A percentile compares a stretch with the other conserved stretches of the same genome.
phyloP scores from a whole-genome alignment of 257 asterid genomes.

The Solanum piurae region DNA sequence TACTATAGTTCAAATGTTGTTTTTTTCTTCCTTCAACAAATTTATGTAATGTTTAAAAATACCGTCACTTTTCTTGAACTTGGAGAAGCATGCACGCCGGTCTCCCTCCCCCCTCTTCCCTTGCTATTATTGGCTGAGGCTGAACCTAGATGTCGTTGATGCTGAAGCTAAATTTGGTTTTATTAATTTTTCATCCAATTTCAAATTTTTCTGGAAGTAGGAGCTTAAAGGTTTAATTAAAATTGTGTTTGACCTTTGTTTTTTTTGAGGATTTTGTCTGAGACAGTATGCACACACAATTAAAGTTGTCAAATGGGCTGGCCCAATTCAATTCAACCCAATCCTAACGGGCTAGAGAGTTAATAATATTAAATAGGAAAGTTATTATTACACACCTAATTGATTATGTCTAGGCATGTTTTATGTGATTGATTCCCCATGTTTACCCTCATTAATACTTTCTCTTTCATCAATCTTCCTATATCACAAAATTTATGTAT shows the following conservation, averaged over 20 bases:
- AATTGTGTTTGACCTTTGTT: not conserved
- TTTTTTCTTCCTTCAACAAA: not conserved
- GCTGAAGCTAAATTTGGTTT: not conserved
- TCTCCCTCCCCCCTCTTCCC: not conserved
- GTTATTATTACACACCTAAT: too few species aligned
- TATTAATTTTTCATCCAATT: not conserved
- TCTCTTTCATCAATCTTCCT: too few species aligned
- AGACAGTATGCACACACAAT: not conserved
- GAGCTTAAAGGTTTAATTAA: not conserved
- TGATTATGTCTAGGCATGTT: too few species aligned
- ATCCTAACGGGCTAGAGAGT: too few species aligned
- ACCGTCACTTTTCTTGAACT: not conserved
- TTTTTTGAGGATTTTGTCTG: not conserved
- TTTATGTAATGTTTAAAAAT: not conserved
- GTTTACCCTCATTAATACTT: too few species aligned
- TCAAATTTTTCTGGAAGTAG: not conserved
- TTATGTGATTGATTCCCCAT: too few species aligned
- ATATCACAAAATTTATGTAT: too few species aligned
- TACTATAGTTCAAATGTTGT: not conserved
- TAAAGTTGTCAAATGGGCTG: too few species aligned
- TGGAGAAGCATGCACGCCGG: not conserved
- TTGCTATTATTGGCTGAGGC: not conserved
- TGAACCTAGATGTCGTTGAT: not conserved
- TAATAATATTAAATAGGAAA: too few species aligned
- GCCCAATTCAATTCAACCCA: too few species aligned